A percentile compares a stretch with the other conserved stretches of the same genome.
These are phyloP conservation scores for Pestalotiopsis sp. DNA, from an alignment of 2,329 filamentous ascomycete species.

Conservation along the genomic window DNA sequence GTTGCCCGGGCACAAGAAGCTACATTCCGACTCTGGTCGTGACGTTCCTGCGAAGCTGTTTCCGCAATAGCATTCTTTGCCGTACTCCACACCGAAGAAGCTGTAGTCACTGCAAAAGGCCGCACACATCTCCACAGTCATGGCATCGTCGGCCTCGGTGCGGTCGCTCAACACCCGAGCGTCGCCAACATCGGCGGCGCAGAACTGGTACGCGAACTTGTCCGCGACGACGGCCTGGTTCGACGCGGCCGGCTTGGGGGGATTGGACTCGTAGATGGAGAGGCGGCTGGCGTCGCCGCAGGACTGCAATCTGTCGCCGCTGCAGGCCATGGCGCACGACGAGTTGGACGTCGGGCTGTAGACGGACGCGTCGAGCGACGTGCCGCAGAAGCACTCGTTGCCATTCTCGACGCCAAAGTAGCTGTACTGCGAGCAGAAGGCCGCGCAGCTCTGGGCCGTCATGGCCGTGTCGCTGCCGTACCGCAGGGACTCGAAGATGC, in stretches of 20 bases:
- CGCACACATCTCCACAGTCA: constrained; percentile 9
- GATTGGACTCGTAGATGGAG: constrained; percentile 45
- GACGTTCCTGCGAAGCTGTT: not conserved
- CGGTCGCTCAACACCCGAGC: not conserved
- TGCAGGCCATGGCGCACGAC: constrained; percentile 54
- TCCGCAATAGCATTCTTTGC: constrained; percentile 4
- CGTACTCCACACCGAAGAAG: constrained; percentile 8
- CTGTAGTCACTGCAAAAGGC: not conserved
- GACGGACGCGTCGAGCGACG: constrained; percentile 46
- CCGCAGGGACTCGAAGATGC: constrained; percentile 57
- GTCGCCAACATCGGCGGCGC: not conserved
- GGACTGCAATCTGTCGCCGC: constrained; percentile 49
- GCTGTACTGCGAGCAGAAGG: constrained; percentile 38
- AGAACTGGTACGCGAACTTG: constrained; percentile 4
- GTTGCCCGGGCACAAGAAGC: constrained; percentile 46
- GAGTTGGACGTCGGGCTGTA: constrained; percentile 44
- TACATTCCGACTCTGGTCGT: constrained; percentile 35
- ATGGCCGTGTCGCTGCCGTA: constrained; percentile 39
- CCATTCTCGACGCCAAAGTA: constrained; percentile 51
- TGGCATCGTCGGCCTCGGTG: not conserved
- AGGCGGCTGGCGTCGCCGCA: constrained; percentile 56
- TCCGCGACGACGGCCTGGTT: not conserved
- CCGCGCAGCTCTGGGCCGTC: constrained; percentile 42
- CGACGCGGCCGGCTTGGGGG: not conserved
- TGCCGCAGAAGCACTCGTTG: constrained; percentile 52